Percentiles rank a stretch among this genome's conserved stretches.
phyloP scores from a whole-genome alignment of 2,329 filamentous ascomycete species.

The Aschersonia sp. region DNA sequence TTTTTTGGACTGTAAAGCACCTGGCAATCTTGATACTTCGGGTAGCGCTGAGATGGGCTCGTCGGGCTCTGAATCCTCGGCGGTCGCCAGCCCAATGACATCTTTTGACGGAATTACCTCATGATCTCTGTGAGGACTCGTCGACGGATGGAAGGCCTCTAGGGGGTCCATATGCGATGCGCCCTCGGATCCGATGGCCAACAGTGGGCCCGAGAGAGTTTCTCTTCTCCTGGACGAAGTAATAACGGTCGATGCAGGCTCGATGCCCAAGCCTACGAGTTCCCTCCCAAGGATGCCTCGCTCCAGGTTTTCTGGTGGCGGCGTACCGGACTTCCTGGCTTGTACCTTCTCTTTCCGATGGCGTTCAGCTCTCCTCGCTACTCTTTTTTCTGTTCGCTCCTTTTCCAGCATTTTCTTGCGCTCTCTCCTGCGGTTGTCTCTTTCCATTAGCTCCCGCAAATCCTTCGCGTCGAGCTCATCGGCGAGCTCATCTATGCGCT shows the following conservation, averaged over 20 bases:
- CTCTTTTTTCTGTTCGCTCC: conserved; percentile 48
- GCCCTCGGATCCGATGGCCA: conserved; percentile 10
- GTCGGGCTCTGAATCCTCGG: conserved; percentile 5
- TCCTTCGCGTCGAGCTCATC: conserved; percentile 77
- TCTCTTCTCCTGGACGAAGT: conserved; percentile 38
- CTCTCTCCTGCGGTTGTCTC: conserved; percentile 69
- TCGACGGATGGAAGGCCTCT: conserved; percentile 15
- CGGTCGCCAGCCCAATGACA: neutral
- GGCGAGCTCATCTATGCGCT: conserved; percentile 57
- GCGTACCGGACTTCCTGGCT: conserved; percentile 33
- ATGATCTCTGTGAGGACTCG: conserved; percentile 9
- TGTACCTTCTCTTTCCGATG: conserved; percentile 44
- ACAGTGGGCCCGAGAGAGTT: conserved; percentile 9
- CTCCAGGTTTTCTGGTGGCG: conserved; percentile 41
- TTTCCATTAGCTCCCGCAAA: conserved; percentile 76
- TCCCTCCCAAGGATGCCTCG: conserved; percentile 47
- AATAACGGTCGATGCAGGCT: conserved; percentile 37
- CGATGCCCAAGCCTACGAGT: conserved; percentile 38
- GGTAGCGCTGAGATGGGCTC: conserved; percentile 10
- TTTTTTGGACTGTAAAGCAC: conserved; percentile 30
- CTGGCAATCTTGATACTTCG: conserved; percentile 12
- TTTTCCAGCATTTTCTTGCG: conserved; percentile 56
- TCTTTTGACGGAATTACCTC: neutral
- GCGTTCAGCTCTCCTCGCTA: conserved; percentile 54
- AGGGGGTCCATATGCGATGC: conserved; percentile 9